Evolutionary conservation across 1,284 basidiomycete genomes (phyloP).

Genomic region (Heterobasidion irregulare): DNA sequence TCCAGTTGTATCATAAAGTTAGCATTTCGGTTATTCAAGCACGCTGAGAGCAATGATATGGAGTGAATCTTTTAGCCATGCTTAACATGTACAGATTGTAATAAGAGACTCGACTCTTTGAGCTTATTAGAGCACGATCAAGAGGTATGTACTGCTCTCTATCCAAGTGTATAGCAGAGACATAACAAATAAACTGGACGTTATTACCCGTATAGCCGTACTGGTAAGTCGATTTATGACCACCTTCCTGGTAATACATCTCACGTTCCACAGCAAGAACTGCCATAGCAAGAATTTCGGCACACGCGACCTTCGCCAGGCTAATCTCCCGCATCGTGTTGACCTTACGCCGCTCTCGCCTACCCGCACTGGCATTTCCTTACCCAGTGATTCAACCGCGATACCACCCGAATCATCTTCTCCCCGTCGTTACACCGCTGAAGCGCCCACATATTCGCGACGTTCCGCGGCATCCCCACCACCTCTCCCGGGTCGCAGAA

Average conservation of each 20-base stretch:
- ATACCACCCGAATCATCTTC: slow-evolving; percentile 9
- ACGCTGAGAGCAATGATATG: not conserved
- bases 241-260: not conserved
- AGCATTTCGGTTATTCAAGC: slow-evolving; percentile 1
- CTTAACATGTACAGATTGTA: slow-evolving; percentile 60
- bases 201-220: slow-evolving; percentile 38
- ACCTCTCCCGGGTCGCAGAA: slow-evolving; percentile 12
- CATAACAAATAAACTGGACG: slow-evolving; percentile 4
- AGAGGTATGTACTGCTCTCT: slow-evolving; percentile 36
- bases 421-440: slow-evolving; percentile 4
- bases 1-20: slow-evolving; percentile 72
- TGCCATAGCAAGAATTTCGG: slow-evolving; percentile 70
- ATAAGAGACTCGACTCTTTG: slow-evolving; percentile 66
- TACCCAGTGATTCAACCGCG: slow-evolving; percentile 14
- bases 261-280: slow-evolving; percentile 42
- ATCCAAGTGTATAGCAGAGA: not conserved
- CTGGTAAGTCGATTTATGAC: slow-evolving; percentile 35
- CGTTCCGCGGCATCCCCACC: slow-evolving; percentile 9
- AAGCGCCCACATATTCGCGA: not conserved
- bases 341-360: slow-evolving; percentile 16
- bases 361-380: slow-evolving; percentile 14
- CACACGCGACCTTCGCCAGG: slow-evolving; percentile 63
- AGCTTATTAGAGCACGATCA: slow-evolving; percentile 70
- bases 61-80: slow-evolving; percentile 41
- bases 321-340: slow-evolving; percentile 53